A percentile compares a stretch with the other conserved stretches of the same genome.
phyloP scores from a whole-genome alignment of 768 basidiomycete genomes.

The Naganishia antarctica region DNA sequence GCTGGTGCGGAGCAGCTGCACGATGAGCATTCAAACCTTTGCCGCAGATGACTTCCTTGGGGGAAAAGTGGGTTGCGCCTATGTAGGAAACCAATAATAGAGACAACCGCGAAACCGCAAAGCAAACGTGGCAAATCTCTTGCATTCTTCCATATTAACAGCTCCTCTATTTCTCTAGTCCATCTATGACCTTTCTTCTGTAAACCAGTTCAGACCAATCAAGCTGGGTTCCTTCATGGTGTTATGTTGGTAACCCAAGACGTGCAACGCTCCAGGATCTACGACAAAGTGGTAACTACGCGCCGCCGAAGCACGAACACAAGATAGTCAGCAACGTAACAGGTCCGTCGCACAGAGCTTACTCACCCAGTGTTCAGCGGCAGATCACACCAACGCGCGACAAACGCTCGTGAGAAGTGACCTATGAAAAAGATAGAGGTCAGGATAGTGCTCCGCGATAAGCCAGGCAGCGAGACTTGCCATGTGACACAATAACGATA shows the following conservation, averaged over 20 bases:
- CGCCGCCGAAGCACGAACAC: conserved; percentile 2
- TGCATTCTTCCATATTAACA: too few relatives aligned
- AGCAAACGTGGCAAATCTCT: too few relatives aligned
- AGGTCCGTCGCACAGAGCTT: too few relatives aligned
- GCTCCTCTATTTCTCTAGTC: too few relatives aligned
- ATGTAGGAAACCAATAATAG: too few relatives aligned
- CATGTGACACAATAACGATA: conserved; percentile 76
- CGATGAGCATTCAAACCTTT: too few relatives aligned
- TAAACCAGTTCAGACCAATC: conserved; percentile 49
- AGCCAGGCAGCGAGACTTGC: conserved; percentile 24
- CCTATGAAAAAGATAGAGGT: background rate
- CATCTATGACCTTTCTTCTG: conserved; percentile 34
- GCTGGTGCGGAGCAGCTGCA: too few relatives aligned
- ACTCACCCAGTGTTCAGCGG: conserved; percentile 52
- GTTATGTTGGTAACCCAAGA: conserved; percentile 78
- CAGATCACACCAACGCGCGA: conserved; percentile 75
- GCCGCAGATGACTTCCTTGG: too few relatives aligned
- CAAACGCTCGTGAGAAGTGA: conserved; percentile 60
- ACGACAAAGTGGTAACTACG: conserved; percentile 64
- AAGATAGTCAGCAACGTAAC: background rate
- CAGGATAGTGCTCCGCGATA: background rate
- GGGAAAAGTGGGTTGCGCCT: too few relatives aligned
- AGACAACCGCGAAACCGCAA: too few relatives aligned
- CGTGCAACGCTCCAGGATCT: conserved; percentile 72
- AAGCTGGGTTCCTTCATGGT: conserved; percentile 65